These are phyloP conservation scores for Ophiostoma piceae DNA, from an alignment of 2,329 filamentous ascomycete species.

Conservation along the genomic window DNA sequence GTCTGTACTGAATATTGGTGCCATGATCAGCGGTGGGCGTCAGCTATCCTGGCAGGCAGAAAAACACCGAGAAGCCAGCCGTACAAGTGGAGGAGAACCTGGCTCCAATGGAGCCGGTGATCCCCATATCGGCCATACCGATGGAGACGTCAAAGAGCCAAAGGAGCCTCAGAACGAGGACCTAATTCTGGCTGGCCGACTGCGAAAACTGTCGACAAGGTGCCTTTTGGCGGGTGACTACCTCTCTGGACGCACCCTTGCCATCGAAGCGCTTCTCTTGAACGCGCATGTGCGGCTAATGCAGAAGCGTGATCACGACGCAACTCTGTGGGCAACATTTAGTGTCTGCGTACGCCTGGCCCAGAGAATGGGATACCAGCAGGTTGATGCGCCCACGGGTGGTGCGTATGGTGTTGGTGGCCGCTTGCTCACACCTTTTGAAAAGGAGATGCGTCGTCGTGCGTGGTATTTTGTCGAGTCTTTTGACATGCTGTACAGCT, in stretches of 20 bases:
- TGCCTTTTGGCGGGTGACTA: slow-evolving; percentile 48
- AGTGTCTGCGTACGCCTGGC: slow-evolving; percentile 45
- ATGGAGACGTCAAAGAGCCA: not conserved
- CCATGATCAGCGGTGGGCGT: slow-evolving; percentile 28
- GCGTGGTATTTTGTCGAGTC: slow-evolving; percentile 47
- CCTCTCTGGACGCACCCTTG: slow-evolving; percentile 41
- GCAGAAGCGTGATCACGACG: slow-evolving; percentile 40
- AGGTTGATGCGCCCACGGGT: slow-evolving; percentile 31
- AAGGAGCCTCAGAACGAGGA: slow-evolving; percentile 31
- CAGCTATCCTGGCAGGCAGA: slow-evolving; percentile 29
- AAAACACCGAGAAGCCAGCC: slow-evolving; percentile 17
- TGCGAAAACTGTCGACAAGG: slow-evolving; percentile 37
- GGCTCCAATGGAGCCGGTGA: not conserved
- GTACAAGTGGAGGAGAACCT: not conserved
- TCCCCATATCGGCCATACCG: not conserved
- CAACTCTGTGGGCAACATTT: slow-evolving; percentile 45
- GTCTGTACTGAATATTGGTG: slow-evolving; percentile 42
- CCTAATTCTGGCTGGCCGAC: slow-evolving; percentile 17
- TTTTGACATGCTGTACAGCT: slow-evolving; percentile 46
- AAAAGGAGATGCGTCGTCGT: slow-evolving; percentile 48
- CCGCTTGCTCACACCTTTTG: slow-evolving; percentile 40
- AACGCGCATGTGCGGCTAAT: slow-evolving; percentile 42
- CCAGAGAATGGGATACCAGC: slow-evolving; percentile 49
- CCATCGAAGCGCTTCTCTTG: slow-evolving; percentile 47
- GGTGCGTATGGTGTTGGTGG: slow-evolving; percentile 8